Evolutionary conservation across 345 rosid species (phyloP).

Genomic region (Populus ilicifolia): DNA sequence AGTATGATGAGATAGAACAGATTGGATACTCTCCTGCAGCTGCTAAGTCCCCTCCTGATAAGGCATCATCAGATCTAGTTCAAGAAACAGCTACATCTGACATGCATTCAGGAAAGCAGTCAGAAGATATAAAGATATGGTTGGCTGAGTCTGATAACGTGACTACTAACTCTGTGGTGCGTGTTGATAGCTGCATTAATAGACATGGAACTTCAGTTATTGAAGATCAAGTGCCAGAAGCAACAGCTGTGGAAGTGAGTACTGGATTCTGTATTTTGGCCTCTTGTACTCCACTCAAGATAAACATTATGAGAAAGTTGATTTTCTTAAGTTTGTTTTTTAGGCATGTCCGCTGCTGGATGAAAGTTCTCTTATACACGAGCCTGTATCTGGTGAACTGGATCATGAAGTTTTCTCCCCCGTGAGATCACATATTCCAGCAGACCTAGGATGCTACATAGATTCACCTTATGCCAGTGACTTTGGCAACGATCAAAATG

Average conservation of each 20-base stretch:
- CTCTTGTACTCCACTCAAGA: background rate
- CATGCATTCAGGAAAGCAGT: conserved; percentile 19
- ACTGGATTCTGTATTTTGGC: background rate
- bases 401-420: conserved; percentile 48
- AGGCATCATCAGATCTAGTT: conserved; percentile 57
- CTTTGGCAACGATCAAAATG: conserved; percentile 56
- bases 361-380: conserved; percentile 22
- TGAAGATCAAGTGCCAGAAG: conserved; percentile 46
- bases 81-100: conserved; percentile 45
- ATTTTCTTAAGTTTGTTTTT: conserved; percentile 1
- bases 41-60: conserved; percentile 59
- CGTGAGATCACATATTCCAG: conserved; percentile 27
- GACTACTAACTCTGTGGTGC: conserved; percentile 27
- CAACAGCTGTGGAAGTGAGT: conserved; percentile 41
- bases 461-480: conserved; percentile 63
- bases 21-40: conserved; percentile 45
- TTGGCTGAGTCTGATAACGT: conserved; percentile 25
- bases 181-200: conserved; percentile 39
- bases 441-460: conserved; percentile 34
- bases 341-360: conserved; percentile 36
- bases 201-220: conserved; percentile 49
- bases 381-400: conserved; percentile 30
- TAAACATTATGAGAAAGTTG: background rate
- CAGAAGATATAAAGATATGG: conserved; percentile 34
- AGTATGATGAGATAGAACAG: conserved; percentile 52